phyloP scores from a whole-genome alignment of 345 rosid species.

The Murraya paniculata region DNA sequence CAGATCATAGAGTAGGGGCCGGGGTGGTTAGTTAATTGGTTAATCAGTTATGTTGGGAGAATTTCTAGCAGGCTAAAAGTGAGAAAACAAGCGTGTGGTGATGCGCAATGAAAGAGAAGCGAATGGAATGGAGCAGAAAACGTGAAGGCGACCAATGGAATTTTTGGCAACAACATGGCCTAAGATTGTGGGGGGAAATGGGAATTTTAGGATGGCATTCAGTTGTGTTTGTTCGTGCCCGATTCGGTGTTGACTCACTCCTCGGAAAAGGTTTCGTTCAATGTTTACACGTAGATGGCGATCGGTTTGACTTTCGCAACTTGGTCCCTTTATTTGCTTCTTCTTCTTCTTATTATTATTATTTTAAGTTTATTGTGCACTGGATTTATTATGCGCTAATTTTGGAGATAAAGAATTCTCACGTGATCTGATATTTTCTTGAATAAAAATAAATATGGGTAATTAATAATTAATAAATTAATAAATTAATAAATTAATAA shows the following conservation, averaged over 20 bases:
- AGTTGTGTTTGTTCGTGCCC: neutral
- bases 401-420: too few species aligned
- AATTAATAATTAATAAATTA: too few species aligned
- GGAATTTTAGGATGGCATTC: neutral
- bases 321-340: too few species aligned
- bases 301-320: neutral
- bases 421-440: too few species aligned
- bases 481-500: too few species aligned
- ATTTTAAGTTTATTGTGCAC: too few species aligned
- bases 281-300: neutral
- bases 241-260: neutral
- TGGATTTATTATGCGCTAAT: too few species aligned
- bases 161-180: neutral
- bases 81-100: conserved; percentile 59
- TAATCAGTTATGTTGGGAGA: conserved; percentile 1
- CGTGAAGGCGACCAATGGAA: conserved; percentile 28
- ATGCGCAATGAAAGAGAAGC: conserved; percentile 44
- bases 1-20: conserved; percentile 2
- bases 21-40: neutral
- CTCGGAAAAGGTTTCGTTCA: neutral
- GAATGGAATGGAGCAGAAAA: conserved; percentile 16
- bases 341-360: too few species aligned
- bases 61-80: neutral
- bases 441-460: too few species aligned
- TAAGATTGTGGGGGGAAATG: neutral